Evolutionary conservation across 345 rosid species (phyloP).

Genomic region (Citrus unshiu): DNA sequence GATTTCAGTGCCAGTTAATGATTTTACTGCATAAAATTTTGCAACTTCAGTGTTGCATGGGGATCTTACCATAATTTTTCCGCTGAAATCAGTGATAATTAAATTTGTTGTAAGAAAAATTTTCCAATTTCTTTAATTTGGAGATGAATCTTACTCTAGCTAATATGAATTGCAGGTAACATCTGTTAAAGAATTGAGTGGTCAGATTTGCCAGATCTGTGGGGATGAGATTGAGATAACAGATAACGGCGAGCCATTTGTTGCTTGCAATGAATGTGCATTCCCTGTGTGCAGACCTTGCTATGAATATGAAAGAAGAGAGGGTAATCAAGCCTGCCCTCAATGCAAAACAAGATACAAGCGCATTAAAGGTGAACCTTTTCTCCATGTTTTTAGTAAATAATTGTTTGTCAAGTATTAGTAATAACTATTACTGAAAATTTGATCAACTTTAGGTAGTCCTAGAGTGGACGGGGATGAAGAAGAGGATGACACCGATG

Average conservation of each 20-base stretch:
- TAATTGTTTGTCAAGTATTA: not conserved
- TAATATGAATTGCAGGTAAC: slow-evolving; percentile 44
- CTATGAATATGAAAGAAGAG: slow-evolving; percentile 89
- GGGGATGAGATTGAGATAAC: slow-evolving; percentile 79
- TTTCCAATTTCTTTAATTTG: not conserved
- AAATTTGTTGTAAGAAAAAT: not conserved
- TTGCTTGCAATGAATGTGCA: slow-evolving; percentile 97
- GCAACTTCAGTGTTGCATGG: slow-evolving; percentile 12
- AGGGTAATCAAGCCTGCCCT: slow-evolving; percentile 92
- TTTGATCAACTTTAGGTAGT: slow-evolving; percentile 41
- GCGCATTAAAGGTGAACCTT: slow-evolving; percentile 66
- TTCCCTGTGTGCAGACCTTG: slow-evolving; percentile 93
- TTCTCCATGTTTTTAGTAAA: not conserved
- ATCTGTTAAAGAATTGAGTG: slow-evolving; percentile 62
- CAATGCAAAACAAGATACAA: slow-evolving; percentile 91
- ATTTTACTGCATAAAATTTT: slow-evolving; percentile 13
- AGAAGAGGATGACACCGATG: slow-evolving; percentile 67
- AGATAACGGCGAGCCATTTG: slow-evolving; percentile 75
- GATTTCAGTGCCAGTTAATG: slow-evolving; percentile 22
- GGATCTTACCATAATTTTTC: not conserved
- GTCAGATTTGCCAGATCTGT: slow-evolving; percentile 89
- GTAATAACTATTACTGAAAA: not conserved
- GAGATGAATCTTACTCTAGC: slow-evolving; percentile 9
- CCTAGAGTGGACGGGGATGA: slow-evolving; percentile 70
- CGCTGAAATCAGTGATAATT: not conserved